A percentile compares a stretch with the other conserved stretches of the same genome.
Conservation (phyloP, 371 early-diverging fungal genomes). For the Mortierella sp. region DNA sequence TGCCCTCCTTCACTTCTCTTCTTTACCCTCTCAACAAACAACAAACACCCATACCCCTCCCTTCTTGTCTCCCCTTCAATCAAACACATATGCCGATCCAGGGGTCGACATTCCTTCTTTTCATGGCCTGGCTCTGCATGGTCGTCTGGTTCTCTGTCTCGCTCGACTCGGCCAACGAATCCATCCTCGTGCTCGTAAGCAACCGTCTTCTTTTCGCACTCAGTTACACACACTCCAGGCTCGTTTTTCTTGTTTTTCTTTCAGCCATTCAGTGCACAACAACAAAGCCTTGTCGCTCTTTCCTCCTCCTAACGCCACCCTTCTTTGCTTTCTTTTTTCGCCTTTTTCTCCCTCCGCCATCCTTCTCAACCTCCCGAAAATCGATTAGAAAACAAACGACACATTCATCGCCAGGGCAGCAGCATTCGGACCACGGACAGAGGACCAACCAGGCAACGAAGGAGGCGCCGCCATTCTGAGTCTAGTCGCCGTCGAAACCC, state of each 20-base stretch:
- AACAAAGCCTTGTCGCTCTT: neutral
- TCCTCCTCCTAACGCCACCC: neutral
- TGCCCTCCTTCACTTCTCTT: neutral
- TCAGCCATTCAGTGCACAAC: neutral
- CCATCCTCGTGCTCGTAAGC: conserved; percentile 56
- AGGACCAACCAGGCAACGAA: conserved; percentile 31
- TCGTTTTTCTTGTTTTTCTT: neutral
- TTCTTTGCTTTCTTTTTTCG: neutral
- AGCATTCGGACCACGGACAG: conserved; percentile 71
- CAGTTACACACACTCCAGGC: neutral
- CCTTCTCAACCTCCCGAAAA: too few species aligned
- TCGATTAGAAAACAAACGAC: conserved; percentile 28
- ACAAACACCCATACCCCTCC: neutral
- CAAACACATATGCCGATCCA: conserved; percentile 24
- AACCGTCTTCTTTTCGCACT: neutral
- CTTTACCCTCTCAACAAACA: neutral
- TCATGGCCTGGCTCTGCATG: conserved; percentile 43
- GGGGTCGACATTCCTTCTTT: conserved; percentile 42
- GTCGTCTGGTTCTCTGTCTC: conserved; percentile 33
- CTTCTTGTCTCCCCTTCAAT: neutral
- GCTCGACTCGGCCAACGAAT: conserved; percentile 46
- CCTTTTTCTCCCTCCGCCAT: neutral
- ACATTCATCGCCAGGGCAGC: conserved; percentile 61
- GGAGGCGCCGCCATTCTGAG: conserved; percentile 44
- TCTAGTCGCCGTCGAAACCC: conserved; percentile 46